A percentile compares a stretch with the other conserved stretches of the same genome.
Conservation (phyloP, 768 basidiomycete genomes). For the Lentinus tigrinus region DNA sequence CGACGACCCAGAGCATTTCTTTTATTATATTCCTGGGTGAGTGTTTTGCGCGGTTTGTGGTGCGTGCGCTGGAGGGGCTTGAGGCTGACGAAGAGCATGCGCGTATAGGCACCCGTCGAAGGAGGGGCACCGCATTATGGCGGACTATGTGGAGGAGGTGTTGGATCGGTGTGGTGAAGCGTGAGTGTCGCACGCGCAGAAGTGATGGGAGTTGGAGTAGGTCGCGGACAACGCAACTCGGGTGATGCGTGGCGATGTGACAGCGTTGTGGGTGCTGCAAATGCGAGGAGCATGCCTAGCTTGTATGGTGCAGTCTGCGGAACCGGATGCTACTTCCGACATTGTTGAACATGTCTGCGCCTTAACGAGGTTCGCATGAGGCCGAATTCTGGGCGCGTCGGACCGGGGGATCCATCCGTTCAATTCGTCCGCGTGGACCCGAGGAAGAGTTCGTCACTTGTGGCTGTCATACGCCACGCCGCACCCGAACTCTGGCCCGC, state of each 20-base stretch:
- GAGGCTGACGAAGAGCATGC: neutral
- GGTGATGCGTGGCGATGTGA: too few species aligned
- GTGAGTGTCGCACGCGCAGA: too few species aligned
- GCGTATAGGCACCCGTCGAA: conserved; percentile 46
- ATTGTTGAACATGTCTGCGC: neutral
- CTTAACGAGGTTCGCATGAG: conserved; percentile 1
- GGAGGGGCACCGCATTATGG: conserved; percentile 51
- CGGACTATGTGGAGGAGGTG: conserved; percentile 46
- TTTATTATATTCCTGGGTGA: conserved; percentile 53
- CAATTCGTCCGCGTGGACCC: neutral
- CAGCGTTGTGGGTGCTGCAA: too few species aligned
- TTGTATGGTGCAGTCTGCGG: too few species aligned
- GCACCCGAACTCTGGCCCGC: neutral
- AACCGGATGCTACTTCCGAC: too few species aligned
- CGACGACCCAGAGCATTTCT: conserved; percentile 41
- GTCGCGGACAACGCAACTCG: too few species aligned
- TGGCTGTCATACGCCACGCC: neutral
- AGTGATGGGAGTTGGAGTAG: too few species aligned
- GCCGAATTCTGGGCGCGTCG: neutral
- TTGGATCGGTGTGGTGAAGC: conserved; percentile 30
- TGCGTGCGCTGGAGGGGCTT: neutral
- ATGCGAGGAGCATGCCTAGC: too few species aligned
- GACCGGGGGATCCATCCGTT: neutral
- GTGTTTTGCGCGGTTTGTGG: conserved; percentile 5
- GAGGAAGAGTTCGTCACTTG: neutral